Conservation (phyloP, 1,139 yeast species). For the Scheffersomyces cryptocercus region DNA sequence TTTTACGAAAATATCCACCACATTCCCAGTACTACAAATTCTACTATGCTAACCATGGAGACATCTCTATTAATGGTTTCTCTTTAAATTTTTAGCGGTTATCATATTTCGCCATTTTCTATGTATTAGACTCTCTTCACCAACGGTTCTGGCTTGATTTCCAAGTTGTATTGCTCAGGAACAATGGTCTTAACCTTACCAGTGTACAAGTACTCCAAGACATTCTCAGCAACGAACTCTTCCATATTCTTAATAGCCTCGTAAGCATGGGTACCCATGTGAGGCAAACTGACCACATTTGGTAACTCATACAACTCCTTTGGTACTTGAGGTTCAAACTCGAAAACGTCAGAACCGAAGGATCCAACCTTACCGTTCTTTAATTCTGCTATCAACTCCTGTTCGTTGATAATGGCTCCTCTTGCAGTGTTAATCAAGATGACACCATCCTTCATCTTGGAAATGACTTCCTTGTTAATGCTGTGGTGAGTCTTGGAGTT, state of each 20-base stretch:
- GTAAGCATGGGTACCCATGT: slow-evolving; percentile 76
- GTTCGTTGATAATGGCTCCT: slow-evolving; percentile 73
- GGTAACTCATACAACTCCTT: slow-evolving; percentile 55
- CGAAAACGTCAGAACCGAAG: slow-evolving; percentile 84
- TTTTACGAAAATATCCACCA: too few relatives aligned
- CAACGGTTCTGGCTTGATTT: not conserved
- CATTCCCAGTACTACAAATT: too few relatives aligned
- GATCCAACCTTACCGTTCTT: slow-evolving; percentile 69
- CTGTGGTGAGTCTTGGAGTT: slow-evolving; percentile 59
- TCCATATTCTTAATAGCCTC: slow-evolving; percentile 63
- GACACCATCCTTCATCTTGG: slow-evolving; percentile 65
- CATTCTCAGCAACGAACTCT: slow-evolving; percentile 52
- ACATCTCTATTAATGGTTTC: too few relatives aligned
- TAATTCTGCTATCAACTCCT: slow-evolving; percentile 59
- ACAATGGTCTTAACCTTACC: slow-evolving; percentile 69
- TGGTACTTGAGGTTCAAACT: slow-evolving; percentile 73
- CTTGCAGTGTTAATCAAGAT: slow-evolving; percentile 70
- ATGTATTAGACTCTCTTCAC: not conserved
- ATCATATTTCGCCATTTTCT: too few relatives aligned
- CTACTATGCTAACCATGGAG: too few relatives aligned
- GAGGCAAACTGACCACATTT: slow-evolving; percentile 70
- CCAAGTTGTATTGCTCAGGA: slow-evolving; percentile 53
- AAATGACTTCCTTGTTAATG: slow-evolving; percentile 51
- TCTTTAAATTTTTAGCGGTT: too few relatives aligned
- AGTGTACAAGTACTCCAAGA: slow-evolving; percentile 41